Percentiles rank a stretch among this genome's conserved stretches.
Conservation (phyloP, 805 yeast genomes). For the Yarrowia divulgata region DNA sequence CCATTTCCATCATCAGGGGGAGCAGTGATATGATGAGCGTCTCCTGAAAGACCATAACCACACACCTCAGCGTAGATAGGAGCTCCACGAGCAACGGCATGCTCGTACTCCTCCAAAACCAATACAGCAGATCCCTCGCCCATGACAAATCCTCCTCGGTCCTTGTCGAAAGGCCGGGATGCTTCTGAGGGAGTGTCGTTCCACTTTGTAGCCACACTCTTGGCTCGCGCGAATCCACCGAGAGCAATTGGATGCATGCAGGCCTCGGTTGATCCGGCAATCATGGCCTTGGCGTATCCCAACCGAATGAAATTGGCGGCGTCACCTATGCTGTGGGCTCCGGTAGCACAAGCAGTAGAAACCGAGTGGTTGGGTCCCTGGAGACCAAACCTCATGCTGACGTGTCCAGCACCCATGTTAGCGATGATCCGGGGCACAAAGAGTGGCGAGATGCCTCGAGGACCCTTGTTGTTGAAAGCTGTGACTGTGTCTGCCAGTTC, state of each 20-base stretch:
- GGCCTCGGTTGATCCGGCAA: conserved; percentile 95
- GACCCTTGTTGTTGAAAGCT: conserved; percentile 59
- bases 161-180: conserved; percentile 85
- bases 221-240: conserved; percentile 90
- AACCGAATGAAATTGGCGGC: conserved; percentile 80
- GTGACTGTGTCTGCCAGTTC: conserved; percentile 72
- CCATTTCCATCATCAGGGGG: conserved; percentile 86
- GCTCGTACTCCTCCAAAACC: conserved; percentile 76
- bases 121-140: conserved; percentile 92
- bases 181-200: conserved; percentile 70
- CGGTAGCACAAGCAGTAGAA: conserved; percentile 97
- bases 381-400: conserved; percentile 77
- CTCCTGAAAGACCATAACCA: conserved; percentile 93
- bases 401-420: conserved; percentile 94
- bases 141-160: conserved; percentile 85
- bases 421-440: conserved; percentile 83
- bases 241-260: conserved; percentile 84
- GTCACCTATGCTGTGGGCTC: conserved; percentile 92
- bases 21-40: conserved; percentile 91
- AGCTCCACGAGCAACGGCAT: conserved; percentile 68
- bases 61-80: conserved; percentile 80
- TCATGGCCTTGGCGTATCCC: conserved; percentile 83
- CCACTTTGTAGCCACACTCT: conserved; percentile 70
- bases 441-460: conserved; percentile 79
- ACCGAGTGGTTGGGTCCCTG: conserved; percentile 88